Evolutionary conservation across 2,329 filamentous ascomycete species (phyloP), one percentile per base, ranked within the genome.

Genomic region (Fusarium incarnatum): DNA sequence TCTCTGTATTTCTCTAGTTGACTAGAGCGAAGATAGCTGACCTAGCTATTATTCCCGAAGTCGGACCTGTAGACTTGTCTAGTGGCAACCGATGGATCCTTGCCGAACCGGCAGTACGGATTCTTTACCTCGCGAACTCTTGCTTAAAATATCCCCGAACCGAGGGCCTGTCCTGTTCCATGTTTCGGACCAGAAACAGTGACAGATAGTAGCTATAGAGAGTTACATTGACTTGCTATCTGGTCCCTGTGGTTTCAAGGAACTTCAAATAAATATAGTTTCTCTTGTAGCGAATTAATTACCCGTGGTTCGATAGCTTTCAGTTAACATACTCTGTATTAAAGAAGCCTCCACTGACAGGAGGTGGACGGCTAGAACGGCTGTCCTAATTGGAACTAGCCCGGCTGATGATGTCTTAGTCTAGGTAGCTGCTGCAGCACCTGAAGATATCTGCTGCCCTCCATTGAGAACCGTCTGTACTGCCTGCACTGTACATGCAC

Each of bases 91-190:
- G 20, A 34, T 27, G 18, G 59, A 30, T 41, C 28, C 30, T n/a
- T 59, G 62, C 54, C 60, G 60, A 65, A 48, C 62, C 54, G 53
- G 41, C 37, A 47, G 60, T 46, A 25, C n/a, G 27, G 40, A 42
- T 46, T 49, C 18, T 49, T 37, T 32, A 9, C 27, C 32, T 52
- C 18, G 49, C 42, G 25, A 60, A 45, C 47, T 54, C 22, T 65
- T 65, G 34, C 48, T 48, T 22, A 34, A 23, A 40, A 56, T 30
- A 23, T 56, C 48, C 15, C 42, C 47, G 55, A 66, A 45, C 47
- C 42, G 37, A 66, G 37, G 22, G 37, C 13, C 32, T 60, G 23
- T 48, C 12, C 27, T 60, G 25, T 48, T 28, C 44, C n/a, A 45
- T 45, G 42, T 27, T 25, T 41, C 28, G 20, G 32, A 27, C 12